A percentile compares a stretch with the other conserved stretches of the same genome.
phyloP scores from a whole-genome alignment of 176 grass and related monocot species.

The Aegilops sharonensis region DNA sequence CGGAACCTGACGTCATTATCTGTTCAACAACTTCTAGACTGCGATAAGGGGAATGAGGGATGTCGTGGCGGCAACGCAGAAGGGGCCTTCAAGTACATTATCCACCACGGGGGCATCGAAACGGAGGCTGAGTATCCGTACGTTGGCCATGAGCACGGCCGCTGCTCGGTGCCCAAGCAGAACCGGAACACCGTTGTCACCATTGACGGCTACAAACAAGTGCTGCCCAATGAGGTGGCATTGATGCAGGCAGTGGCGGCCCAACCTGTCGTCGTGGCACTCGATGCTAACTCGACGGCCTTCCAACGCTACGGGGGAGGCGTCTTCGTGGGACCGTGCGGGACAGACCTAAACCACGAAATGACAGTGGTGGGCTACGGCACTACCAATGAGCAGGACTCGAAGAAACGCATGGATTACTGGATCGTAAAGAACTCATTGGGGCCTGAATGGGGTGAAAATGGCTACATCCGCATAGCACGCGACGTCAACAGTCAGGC shows the following conservation, averaged over 20 bases:
- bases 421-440: constrained; percentile 76
- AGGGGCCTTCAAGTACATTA: too few species aligned
- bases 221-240: neutral
- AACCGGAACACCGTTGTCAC: too few species aligned
- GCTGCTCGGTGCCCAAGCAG: too few species aligned
- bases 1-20: constrained; percentile 16
- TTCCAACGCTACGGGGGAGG: constrained; percentile 28
- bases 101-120: too few species aligned
- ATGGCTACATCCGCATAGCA: constrained; percentile 46
- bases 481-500: neutral
- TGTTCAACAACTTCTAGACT: constrained; percentile 36
- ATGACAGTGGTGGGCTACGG: constrained; percentile 28
- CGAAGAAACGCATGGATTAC: neutral
- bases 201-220: too few species aligned
- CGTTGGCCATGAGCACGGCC: too few species aligned
- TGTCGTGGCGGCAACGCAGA: constrained; percentile 9
- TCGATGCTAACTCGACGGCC: neutral
- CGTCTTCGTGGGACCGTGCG: constrained; percentile 32
- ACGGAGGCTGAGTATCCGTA: too few species aligned
- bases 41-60: neutral
- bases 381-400: neutral
- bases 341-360: neutral
- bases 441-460: constrained; percentile 54
- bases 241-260: neutral
- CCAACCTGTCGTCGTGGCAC: neutral